Conservation (phyloP, 2,329 filamentous ascomycete genomes). For the Cladosporium austrohemisphaericum region DNA sequence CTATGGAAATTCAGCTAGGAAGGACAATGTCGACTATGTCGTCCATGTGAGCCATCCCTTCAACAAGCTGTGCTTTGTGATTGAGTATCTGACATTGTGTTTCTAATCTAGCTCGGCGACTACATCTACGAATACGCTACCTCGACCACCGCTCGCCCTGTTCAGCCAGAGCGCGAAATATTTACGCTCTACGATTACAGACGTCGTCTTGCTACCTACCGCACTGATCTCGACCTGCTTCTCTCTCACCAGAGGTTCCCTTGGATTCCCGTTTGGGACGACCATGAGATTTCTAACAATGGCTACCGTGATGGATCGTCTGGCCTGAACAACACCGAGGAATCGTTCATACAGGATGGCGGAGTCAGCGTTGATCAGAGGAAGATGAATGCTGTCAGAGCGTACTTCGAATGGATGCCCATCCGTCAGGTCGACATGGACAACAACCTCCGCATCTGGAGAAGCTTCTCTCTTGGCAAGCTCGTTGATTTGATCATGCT, state of each 20-base stretch:
- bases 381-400: conserved; percentile 46
- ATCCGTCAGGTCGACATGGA: conserved; percentile 42
- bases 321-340: conserved; percentile 43
- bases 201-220: conserved; percentile 39
- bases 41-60: conserved; percentile 18
- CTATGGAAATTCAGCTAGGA: conserved; percentile 26
- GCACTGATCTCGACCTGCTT: conserved; percentile 40
- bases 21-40: conserved; percentile 40
- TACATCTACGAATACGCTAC: conserved; percentile 44
- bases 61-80: not conserved
- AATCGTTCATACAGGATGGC: conserved; percentile 38
- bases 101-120: conserved; percentile 34
- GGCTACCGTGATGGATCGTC: conserved; percentile 39
- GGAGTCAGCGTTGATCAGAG: conserved; percentile 42
- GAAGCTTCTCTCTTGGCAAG: conserved; percentile 40
- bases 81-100: conserved; percentile 23
- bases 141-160: conserved; percentile 29
- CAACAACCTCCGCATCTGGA: conserved; percentile 42
- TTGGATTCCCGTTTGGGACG: conserved; percentile 42
- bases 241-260: conserved; percentile 39
- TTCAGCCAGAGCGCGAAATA: conserved; percentile 37
- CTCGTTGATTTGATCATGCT: conserved; percentile 43
- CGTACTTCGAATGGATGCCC: conserved; percentile 44
- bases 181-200: conserved; percentile 44
- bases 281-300: conserved; percentile 41